Conservation (phyloP, 192 early-diverging fungal genomes). For the Coemansia furcata region DNA sequence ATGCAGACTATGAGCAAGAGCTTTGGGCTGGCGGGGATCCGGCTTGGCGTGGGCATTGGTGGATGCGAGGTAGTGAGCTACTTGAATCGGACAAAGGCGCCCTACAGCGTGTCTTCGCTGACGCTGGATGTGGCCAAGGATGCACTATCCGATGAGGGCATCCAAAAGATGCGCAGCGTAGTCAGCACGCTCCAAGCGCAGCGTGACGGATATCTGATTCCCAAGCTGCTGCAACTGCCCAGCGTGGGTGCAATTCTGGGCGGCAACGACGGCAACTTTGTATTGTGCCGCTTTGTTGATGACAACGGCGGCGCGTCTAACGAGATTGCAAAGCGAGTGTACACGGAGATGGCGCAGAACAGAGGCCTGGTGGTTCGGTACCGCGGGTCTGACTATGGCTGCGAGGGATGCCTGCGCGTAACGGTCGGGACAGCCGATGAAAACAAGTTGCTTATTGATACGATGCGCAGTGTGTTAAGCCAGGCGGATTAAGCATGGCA, state of each 20-base stretch:
- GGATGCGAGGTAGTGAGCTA: slow-evolving; percentile 76
- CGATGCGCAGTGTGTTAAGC: slow-evolving; percentile 37
- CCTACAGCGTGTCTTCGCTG: slow-evolving; percentile 94
- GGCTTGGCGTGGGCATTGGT: slow-evolving; percentile 84
- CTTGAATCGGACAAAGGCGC: slow-evolving; percentile 98
- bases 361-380: slow-evolving; percentile 91
- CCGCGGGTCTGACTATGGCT: slow-evolving; percentile 90
- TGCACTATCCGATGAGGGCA: slow-evolving; percentile 71
- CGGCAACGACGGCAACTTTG: slow-evolving; percentile 93
- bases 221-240: slow-evolving; percentile 59
- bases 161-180: slow-evolving; percentile 67
- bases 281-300: slow-evolving; percentile 80
- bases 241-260: slow-evolving; percentile 78
- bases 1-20: slow-evolving; percentile 98
- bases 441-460: slow-evolving; percentile 64
- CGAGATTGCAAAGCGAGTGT: slow-evolving; percentile 68
- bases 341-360: slow-evolving; percentile 80
- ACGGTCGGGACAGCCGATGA: slow-evolving; percentile 90
- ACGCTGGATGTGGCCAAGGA: slow-evolving; percentile 74
- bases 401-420: slow-evolving; percentile 89
- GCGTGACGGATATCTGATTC: slow-evolving; percentile 64
- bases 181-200: slow-evolving; percentile 59
- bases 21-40: slow-evolving; percentile 96
- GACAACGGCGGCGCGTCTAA: slow-evolving; percentile 64
- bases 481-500: slow-evolving; percentile 3